Conservation (phyloP, 805 yeast species). For the Metschnikowia aberdeeniae region DNA sequence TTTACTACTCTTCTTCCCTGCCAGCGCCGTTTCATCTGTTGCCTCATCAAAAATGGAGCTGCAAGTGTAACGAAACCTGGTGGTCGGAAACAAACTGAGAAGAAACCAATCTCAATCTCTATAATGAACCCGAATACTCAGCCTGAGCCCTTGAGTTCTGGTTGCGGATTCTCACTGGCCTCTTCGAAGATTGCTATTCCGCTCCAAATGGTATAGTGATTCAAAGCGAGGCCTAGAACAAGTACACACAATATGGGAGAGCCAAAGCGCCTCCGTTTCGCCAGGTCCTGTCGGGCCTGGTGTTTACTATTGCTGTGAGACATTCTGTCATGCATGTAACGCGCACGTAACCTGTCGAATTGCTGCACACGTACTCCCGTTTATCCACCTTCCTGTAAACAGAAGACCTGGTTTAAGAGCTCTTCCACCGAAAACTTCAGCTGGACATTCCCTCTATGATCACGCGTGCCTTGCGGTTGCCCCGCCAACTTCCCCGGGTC, state of each 20-base stretch:
- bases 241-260: slow-evolving; percentile 3
- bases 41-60: neutral
- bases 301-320: slow-evolving; percentile 28
- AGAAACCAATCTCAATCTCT: neutral
- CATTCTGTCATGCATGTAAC: slow-evolving; percentile 15
- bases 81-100: neutral
- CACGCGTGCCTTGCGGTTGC: neutral
- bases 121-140: too few relatives aligned
- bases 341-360: neutral
- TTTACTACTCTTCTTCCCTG: neutral
- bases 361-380: too few relatives aligned
- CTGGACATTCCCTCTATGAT: too few relatives aligned
- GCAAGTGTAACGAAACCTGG: neutral
- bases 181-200: slow-evolving; percentile 32
- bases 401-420: too few relatives aligned
- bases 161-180: slow-evolving; percentile 14
- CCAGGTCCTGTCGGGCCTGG: slow-evolving; percentile 11
- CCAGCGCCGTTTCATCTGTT: neutral
- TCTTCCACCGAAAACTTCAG: too few relatives aligned
- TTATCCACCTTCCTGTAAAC: too few relatives aligned
- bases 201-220: slow-evolving; percentile 28
- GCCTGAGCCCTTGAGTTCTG: too few relatives aligned
- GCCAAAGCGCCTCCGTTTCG: neutral
- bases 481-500: neutral
- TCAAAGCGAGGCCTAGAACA: slow-evolving; percentile 34